These are phyloP conservation scores for Boletus patriciae DNA, from an alignment of 768 basidiomycete genomes.

Conservation along the genomic window DNA sequence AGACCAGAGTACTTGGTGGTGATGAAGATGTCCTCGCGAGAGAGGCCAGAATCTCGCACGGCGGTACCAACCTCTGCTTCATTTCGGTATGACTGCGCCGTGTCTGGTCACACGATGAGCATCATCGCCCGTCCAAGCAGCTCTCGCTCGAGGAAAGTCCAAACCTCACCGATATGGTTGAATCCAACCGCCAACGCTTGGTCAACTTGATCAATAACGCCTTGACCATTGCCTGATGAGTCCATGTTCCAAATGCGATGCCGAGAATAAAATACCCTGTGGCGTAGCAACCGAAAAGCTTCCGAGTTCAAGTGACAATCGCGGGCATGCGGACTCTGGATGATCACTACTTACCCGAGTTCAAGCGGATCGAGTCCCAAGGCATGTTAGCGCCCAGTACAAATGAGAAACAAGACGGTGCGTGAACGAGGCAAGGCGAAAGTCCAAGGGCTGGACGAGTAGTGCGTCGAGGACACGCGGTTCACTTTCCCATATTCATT, in stretches of 20 bases:
- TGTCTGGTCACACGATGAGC: slow-evolving; percentile 42
- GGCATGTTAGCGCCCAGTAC: slow-evolving; percentile 43
- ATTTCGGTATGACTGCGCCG: slow-evolving; percentile 62
- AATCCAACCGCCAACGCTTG: slow-evolving; percentile 64
- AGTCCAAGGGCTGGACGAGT: too few relatives aligned
- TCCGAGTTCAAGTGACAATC: neutral
- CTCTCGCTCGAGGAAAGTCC: neutral
- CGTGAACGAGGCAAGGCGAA: neutral
- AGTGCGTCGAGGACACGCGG: too few relatives aligned
- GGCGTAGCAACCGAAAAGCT: neutral
- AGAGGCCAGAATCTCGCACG: slow-evolving; percentile 53
- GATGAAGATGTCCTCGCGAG: slow-evolving; percentile 59
- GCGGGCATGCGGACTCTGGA: neutral
- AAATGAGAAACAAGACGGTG: neutral
- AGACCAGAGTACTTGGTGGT: slow-evolving; percentile 66
- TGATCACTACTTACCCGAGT: slow-evolving; percentile 48
- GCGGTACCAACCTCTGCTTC: slow-evolving; percentile 48
- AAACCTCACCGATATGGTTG: slow-evolving; percentile 54
- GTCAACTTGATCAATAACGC: slow-evolving; percentile 53
- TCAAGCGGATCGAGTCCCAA: slow-evolving; percentile 58
- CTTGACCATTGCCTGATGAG: slow-evolving; percentile 55
- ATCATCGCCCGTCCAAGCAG: too few relatives aligned
- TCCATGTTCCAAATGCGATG: slow-evolving; percentile 70
- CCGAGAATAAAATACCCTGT: slow-evolving; percentile 46
- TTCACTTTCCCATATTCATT: neutral